Evolutionary conservation across 2,329 filamentous ascomycete genomes (phyloP), one percentile per base, ranked within the genome.

Genomic region (Penicillium sp.): DNA sequence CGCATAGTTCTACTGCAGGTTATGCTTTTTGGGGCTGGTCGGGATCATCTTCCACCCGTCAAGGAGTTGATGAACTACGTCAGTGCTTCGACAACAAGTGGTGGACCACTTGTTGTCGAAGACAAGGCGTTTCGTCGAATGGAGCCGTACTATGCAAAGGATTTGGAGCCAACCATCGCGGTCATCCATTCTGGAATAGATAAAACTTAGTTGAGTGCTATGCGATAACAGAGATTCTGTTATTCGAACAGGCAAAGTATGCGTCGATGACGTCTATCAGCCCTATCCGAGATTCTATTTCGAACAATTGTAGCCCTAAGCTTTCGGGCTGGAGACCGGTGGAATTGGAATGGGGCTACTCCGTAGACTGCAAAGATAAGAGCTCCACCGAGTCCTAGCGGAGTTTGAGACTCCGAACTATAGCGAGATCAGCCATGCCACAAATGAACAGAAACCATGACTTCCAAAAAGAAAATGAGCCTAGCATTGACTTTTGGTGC

Each of bases 1-100:
- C 76, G 84, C 28, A 71, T 74, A 54, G 80, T 85, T 5, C 79
- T 86, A 78, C 76, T 71, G 48, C 82, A 81, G 64, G 83, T 81
- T 3, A 79, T 83, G 71, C 64, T 72, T 4, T 86, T 86, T 72
- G 84, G 83, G 5, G 77, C 65, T 17, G 77, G 74, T 8, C 71
- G 67, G 2, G 77, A 78, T 37, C 66, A 79, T 51, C 69, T 86
- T 31, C 63, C 73, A 3, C 77, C 81, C 0, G 83, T 85, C 17
- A 81, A 70, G 52, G 78, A 83, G 63, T 68, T 85, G 77, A 68
- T 84, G 11, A 83, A 83, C 64, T 78, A 80, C 65, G 75, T 83
- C 3, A 70, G 79, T 49, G 81, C 14, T 83, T 82, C 64, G 63
- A 79, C 58, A 83, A 84, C 63, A 80, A 80, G 62, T 78, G 76